Evolutionary conservation across 805 yeast species (phyloP).

Genomic region (Metschnikowia proteae): DNA sequence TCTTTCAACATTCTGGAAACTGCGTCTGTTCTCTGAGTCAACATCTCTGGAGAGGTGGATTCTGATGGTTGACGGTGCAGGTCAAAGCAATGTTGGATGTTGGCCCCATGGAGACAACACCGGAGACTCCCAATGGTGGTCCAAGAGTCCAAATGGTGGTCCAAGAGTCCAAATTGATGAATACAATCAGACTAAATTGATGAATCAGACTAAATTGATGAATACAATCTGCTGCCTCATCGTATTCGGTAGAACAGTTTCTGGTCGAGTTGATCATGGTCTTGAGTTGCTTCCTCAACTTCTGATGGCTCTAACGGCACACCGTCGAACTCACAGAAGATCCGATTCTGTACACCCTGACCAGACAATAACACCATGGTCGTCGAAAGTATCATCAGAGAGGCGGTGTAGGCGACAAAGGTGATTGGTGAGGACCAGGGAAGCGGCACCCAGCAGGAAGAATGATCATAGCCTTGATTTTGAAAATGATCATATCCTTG

Average conservation of each 20-base stretch:
- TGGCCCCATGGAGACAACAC: constrained; percentile 99
- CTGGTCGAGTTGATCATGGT: constrained; percentile 97
- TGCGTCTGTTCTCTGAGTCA: constrained; percentile 95
- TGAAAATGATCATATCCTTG: too few species aligned
- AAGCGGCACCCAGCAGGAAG: constrained; percentile 68
- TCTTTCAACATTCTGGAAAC: constrained; percentile 97
- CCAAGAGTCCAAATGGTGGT: too few species aligned
- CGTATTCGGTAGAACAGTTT: constrained; percentile 99
- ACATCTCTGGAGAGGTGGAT: constrained; percentile 93
- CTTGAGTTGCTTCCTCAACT: constrained; percentile 82
- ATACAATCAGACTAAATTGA: too few species aligned
- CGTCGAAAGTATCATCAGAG: constrained; percentile 84
- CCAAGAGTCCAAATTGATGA: constrained; percentile 69
- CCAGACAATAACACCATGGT: constrained; percentile 93
- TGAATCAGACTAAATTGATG: too few species aligned
- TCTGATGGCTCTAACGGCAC: constrained; percentile 96
- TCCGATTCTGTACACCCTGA: constrained; percentile 99
- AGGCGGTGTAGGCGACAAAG: constrained; percentile 90
- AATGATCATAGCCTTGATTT: too few species aligned
- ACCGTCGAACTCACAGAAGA: constrained; percentile 99
- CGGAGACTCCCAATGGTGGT: constrained; percentile 58
- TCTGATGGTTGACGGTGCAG: constrained; percentile 83
- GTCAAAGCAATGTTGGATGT: constrained; percentile 94
- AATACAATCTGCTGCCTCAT: constrained; percentile 94
- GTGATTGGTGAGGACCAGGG: constrained; percentile 63